Evolutionary conservation across 2,329 filamentous ascomycete species (phyloP).

Genomic region (Sarocladium oryzae): DNA sequence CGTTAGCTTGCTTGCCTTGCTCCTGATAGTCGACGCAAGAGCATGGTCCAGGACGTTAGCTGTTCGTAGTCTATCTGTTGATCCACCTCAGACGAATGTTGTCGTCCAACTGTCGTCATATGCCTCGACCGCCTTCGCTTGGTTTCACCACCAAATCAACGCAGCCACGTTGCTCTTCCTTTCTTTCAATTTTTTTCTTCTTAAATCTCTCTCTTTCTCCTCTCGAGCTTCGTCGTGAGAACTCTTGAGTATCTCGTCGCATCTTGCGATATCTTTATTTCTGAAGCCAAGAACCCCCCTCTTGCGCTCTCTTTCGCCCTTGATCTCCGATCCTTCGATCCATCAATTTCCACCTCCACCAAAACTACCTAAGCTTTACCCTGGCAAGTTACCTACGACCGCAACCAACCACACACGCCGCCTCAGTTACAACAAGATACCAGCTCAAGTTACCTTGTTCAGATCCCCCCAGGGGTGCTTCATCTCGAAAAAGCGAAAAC

Average conservation of each 20-base stretch:
- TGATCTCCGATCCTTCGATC: not conserved
- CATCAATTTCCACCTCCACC: not conserved
- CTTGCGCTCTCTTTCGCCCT: not conserved
- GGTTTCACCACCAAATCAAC: not conserved
- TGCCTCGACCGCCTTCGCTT: not conserved
- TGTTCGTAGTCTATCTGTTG: too few species aligned
- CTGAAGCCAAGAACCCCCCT: too few species aligned
- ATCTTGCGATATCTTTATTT: constrained; percentile 2
- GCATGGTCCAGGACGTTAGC: constrained; percentile 9
- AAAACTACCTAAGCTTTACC: constrained; percentile 1
- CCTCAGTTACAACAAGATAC: not conserved
- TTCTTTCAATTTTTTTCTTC: not conserved
- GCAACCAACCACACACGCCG: not conserved
- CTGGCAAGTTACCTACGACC: not conserved
- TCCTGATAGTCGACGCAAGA: not conserved
- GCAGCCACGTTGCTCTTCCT: not conserved
- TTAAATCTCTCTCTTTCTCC: not conserved
- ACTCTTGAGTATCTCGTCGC: too few species aligned
- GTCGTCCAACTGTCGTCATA: constrained; percentile 4
- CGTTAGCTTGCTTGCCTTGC: not conserved
- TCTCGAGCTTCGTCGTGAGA: too few species aligned
- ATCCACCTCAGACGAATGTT: too few species aligned
- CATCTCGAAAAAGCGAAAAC: not conserved
- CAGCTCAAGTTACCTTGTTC: too few species aligned
- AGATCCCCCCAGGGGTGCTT: too few species aligned